Evolutionary conservation across 768 basidiomycete genomes (phyloP).

Genomic region (Panus rudis): DNA sequence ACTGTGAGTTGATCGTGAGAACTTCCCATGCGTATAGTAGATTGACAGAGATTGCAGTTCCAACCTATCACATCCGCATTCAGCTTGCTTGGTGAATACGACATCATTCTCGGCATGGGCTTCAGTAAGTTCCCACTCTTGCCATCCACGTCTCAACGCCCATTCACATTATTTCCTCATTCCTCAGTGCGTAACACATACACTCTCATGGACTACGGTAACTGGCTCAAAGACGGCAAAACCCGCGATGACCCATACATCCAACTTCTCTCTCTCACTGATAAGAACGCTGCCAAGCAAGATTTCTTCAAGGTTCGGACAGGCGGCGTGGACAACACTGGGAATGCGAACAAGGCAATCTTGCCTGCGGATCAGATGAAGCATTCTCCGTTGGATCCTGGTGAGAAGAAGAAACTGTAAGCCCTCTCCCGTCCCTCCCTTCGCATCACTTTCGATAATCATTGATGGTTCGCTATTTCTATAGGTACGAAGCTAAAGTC

Average conservation of each 20-base stretch:
- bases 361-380: slow-evolving; percentile 53
- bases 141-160: neutral
- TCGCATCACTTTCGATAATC: neutral
- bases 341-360: slow-evolving; percentile 47
- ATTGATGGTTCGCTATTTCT: neutral
- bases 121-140: slow-evolving; percentile 67
- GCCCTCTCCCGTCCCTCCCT: neutral
- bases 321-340: slow-evolving; percentile 50
- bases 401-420: slow-evolving; percentile 22
- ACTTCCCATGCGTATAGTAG: neutral
- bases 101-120: slow-evolving; percentile 78
- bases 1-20: slow-evolving; percentile 39
- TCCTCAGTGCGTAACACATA: slow-evolving; percentile 67
- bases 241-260: slow-evolving; percentile 55
- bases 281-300: slow-evolving; percentile 42
- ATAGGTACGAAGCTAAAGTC: slow-evolving; percentile 23
- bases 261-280: slow-evolving; percentile 59
- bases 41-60: slow-evolving; percentile 37
- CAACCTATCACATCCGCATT: slow-evolving; percentile 81
- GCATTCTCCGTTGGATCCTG: slow-evolving; percentile 46
- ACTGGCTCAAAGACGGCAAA: slow-evolving; percentile 48
- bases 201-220: slow-evolving; percentile 64
- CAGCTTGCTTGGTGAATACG: slow-evolving; percentile 69
- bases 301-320: slow-evolving; percentile 64
- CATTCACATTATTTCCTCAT: slow-evolving; percentile 3